These are phyloP conservation scores for Triticum urartu DNA, from an alignment of 176 grass and related monocot species.

Conservation along the genomic window DNA sequence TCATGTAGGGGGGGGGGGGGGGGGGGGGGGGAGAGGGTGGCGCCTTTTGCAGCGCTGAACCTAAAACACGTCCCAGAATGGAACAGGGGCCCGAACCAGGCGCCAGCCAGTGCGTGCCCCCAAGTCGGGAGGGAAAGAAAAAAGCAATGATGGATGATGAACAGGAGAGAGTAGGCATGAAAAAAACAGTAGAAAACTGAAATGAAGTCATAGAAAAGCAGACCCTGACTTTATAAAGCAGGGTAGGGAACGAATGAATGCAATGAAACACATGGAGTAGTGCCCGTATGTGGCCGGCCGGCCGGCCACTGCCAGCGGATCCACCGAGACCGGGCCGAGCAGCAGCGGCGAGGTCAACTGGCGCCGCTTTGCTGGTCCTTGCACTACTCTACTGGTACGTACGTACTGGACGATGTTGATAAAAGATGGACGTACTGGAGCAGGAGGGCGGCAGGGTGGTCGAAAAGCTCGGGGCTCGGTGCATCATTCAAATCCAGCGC, in stretches of 20 bases:
- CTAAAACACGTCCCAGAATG: constrained; percentile 36
- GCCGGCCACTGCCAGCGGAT: constrained; percentile 3
- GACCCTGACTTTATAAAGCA: constrained; percentile 37
- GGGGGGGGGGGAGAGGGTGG: not conserved
- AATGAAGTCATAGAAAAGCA: not conserved
- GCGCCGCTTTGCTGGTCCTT: not conserved
- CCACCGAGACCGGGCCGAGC: too few relatives aligned
- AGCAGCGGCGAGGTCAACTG: constrained; percentile 32
- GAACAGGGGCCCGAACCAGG: not conserved
- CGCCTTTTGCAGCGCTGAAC: not conserved
- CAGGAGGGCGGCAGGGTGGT: not conserved
- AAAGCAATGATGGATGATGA: not conserved
- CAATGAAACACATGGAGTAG: constrained; percentile 9
- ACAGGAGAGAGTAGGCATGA: too few relatives aligned
- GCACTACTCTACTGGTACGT: not conserved
- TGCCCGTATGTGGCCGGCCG: not conserved
- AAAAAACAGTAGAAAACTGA: not conserved
- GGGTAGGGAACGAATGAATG: not conserved
- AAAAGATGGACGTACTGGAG: not conserved
- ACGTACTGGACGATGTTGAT: not conserved
- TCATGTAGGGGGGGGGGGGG: not conserved
- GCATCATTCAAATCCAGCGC: not conserved
- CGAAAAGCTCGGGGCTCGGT: not conserved
- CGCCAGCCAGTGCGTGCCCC: not conserved
- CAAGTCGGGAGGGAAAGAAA: too few relatives aligned